Evolutionary conservation across 1,139 yeast species (phyloP), one percentile per base, ranked within the genome.

Genomic region (Geotrichum aggregatum): DNA sequence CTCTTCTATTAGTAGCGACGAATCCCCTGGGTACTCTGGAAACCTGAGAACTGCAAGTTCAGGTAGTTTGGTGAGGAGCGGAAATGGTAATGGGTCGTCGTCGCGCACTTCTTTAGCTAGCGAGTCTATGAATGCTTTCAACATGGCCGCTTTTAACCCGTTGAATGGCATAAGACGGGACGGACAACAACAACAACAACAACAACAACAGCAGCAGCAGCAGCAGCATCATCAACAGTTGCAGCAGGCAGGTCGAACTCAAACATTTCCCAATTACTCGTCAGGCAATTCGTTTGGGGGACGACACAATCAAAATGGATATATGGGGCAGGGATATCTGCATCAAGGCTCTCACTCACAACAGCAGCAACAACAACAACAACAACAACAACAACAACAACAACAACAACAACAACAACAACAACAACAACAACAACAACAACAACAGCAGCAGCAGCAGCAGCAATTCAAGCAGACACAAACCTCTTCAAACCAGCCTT

Each of bases 301-400:
- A 19, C 42, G 22, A 4, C 42, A 38, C 6, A 18, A 6, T 18
- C 44, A 19, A 13, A 18, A 19, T 8, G 31, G 22, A 31, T 22
- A 19, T 4, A 18, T n/a, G 28, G 28, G 7, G 22, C 38, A 34
- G 6, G 18, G 18, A 16, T 16, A 34, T 16, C 38, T 6, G 38
- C 38, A 34, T 6, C 38, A 34, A 13, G 18, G 18, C 28, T 24
- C 28, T 8, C 28, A 34, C 6, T 16, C 14, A 16, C 38, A 34
- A 10, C 38, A 34, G 38, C 38, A 47, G 18, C 44, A 53, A 16
- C 47, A 36, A 8, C 57, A 55, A 22, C 46, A 39, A 22, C 54
- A 50, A 42, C 54, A 44, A 11, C 52, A 47, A 39, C 34, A 35
- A 30, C 38, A 39, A 35, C 43, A 46, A 19, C 42, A 34, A 21